Evolutionary conservation across 805 yeast species (phyloP).

Genomic region (Zygoascus flipseniorum): DNA sequence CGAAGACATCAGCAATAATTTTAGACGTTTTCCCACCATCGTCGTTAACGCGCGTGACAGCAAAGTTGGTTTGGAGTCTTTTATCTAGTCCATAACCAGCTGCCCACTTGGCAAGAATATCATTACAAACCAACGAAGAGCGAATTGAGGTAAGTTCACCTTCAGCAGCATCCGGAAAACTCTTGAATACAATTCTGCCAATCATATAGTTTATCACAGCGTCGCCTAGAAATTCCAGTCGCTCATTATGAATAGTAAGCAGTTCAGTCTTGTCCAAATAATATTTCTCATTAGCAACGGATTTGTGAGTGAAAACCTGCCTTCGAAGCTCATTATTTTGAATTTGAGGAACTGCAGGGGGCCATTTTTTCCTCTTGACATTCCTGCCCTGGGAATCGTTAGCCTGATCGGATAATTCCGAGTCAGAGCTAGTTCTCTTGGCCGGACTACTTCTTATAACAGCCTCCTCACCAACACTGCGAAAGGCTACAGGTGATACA

Average conservation of each 20-base stretch:
- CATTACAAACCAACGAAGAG: conserved; percentile 63
- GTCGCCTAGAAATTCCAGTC: conserved; percentile 88
- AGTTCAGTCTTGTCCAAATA: conserved; percentile 50
- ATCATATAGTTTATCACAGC: conserved; percentile 68
- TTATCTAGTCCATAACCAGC: conserved; percentile 38
- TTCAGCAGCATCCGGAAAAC: conserved; percentile 66
- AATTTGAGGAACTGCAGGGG: conserved; percentile 68
- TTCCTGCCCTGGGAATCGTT: conserved; percentile 7
- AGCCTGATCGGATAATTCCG: not conserved
- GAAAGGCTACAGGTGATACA: not conserved
- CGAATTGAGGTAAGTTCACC: conserved; percentile 72
- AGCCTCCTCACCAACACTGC: no score
- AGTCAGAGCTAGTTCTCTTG: not conserved
- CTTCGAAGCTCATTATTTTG: conserved; percentile 48
- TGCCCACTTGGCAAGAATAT: conserved; percentile 63
- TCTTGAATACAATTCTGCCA: conserved; percentile 55
- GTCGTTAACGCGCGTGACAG: conserved; percentile 4
- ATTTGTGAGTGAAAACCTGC: conserved; percentile 75
- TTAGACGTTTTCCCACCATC: conserved; percentile 34
- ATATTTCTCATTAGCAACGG: conserved; percentile 51
- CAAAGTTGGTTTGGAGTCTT: conserved; percentile 9
- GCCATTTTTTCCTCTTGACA: conserved; percentile 28
- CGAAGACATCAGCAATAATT: conserved; percentile 80
- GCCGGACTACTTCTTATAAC: not conserved
- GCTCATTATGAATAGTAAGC: conserved; percentile 65